These are phyloP conservation scores for Talaromyces proteolyticus DNA, from an alignment of 495 filamentous ascomycete species.

Conservation along the genomic window DNA sequence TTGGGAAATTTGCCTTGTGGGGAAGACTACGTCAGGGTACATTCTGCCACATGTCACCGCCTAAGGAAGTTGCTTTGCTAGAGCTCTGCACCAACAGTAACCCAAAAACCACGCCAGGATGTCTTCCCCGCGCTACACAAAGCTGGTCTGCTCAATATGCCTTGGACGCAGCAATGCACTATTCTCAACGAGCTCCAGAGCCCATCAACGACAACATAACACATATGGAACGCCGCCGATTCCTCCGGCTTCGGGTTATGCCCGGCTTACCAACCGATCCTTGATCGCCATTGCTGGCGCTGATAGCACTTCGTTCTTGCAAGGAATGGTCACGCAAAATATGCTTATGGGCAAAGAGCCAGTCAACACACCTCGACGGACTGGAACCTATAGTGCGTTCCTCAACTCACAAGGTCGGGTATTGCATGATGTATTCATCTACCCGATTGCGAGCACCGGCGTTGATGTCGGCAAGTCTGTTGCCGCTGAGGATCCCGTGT, in stretches of 20 bases:
- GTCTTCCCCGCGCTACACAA: constrained; percentile 17
- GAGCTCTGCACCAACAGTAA: constrained; percentile 8
- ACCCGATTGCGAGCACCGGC: constrained; percentile 44
- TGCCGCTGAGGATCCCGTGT: constrained; percentile 42
- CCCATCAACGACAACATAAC: constrained; percentile 10
- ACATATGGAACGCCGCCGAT: constrained; percentile 16
- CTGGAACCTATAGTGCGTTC: constrained; percentile 71
- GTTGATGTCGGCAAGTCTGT: background rate
- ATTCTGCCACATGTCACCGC: constrained; percentile 28
- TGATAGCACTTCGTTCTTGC: constrained; percentile 78
- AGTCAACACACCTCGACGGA: constrained; percentile 20
- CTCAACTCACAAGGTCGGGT: constrained; percentile 80
- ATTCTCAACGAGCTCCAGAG: constrained; percentile 25
- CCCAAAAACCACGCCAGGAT: constrained; percentile 23
- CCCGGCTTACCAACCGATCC: constrained; percentile 59
- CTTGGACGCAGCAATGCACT: constrained; percentile 12
- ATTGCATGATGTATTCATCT: constrained; percentile 86
- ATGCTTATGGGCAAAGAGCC: constrained; percentile 46
- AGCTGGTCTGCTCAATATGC: constrained; percentile 23
- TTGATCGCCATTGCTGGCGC: constrained; percentile 72
- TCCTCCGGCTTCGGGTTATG: constrained; percentile 35
- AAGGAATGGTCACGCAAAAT: constrained; percentile 78
- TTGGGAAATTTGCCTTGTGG: background rate
- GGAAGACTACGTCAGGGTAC: background rate
- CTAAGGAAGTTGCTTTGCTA: background rate